Conservation (phyloP, 2,329 filamentous ascomycete genomes). For the Trichoderma atrobrunneum region DNA sequence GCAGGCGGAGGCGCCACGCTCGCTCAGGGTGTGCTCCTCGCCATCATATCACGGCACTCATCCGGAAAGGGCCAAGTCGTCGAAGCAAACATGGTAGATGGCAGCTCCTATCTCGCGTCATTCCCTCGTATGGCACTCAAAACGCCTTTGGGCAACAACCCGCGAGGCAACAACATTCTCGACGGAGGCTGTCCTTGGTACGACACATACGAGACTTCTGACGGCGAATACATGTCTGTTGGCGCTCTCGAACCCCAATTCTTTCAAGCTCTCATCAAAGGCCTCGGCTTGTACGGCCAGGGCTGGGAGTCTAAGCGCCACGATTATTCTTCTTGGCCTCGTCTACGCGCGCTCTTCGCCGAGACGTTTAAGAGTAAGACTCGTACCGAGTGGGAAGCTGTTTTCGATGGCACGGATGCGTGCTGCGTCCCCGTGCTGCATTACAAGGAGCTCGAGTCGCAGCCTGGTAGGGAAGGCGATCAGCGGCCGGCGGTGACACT, state of each 20-base stretch:
- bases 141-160: conserved; percentile 58
- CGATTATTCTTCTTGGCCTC: conserved; percentile 65
- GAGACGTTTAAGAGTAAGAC: conserved; percentile 66
- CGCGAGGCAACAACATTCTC: conserved; percentile 72
- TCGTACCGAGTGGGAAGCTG: conserved; percentile 73
- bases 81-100: conserved; percentile 96
- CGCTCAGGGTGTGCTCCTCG: conserved; percentile 78
- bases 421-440: conserved; percentile 87
- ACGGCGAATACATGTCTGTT: conserved; percentile 79
- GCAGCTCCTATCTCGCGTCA: conserved; percentile 71
- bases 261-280: conserved; percentile 64
- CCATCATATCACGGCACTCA: conserved; percentile 63
- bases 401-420: conserved; percentile 90
- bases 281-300: conserved; percentile 56
- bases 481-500: conserved; percentile 70
- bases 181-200: conserved; percentile 89
- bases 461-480: conserved; percentile 55
- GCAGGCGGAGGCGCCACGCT: conserved; percentile 82
- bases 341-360: conserved; percentile 60
- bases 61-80: conserved; percentile 80
- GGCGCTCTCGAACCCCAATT: conserved; percentile 89
- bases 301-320: conserved; percentile 53
- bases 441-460: conserved; percentile 64
- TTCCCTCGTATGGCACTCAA: conserved; percentile 70
- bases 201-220: conserved; percentile 80